A percentile compares a stretch with the other conserved stretches of the same genome.
phyloP scores from a whole-genome alignment of 345 rosid species.

The Rhizophora mangle region DNA sequence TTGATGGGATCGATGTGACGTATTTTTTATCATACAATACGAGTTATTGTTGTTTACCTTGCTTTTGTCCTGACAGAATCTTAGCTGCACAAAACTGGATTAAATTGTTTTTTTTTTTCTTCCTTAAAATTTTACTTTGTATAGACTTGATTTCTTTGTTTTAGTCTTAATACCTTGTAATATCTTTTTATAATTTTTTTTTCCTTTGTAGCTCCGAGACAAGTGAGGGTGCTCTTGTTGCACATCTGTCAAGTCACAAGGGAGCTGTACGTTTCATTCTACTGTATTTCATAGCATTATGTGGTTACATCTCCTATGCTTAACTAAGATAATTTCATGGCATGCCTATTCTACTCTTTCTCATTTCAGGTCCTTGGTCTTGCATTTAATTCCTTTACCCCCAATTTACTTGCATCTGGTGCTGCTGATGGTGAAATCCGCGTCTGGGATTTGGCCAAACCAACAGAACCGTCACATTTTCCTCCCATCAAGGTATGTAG shows the following conservation, averaged over 20 bases:
- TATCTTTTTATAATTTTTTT: neutral
- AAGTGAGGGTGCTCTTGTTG: slow-evolving; percentile 59
- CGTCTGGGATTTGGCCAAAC: slow-evolving; percentile 87
- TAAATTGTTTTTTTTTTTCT: neutral
- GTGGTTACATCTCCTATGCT: slow-evolving; percentile 1
- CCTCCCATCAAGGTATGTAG: slow-evolving; percentile 76
- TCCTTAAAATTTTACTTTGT: neutral
- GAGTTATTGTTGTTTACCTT: no score
- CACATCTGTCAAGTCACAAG: slow-evolving; percentile 75
- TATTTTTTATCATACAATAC: neutral
- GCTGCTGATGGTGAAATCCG: slow-evolving; percentile 97
- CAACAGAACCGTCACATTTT: slow-evolving; percentile 73
- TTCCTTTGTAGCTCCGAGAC: slow-evolving; percentile 51
- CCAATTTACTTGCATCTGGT: slow-evolving; percentile 94
- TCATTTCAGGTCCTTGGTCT: slow-evolving; percentile 91
- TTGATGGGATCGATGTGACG: neutral
- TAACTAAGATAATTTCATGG: slow-evolving; percentile 8
- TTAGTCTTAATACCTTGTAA: neutral
- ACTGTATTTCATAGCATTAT: neutral
- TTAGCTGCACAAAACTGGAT: no score
- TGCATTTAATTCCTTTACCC: slow-evolving; percentile 71
- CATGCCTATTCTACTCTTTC: neutral
- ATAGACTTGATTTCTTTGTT: neutral
- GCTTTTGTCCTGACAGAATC: no score
- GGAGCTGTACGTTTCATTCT: slow-evolving; percentile 76